These are phyloP conservation scores for Scutellaria barbata DNA, from an alignment of 257 asterid genomes.

Conservation along the genomic window DNA sequence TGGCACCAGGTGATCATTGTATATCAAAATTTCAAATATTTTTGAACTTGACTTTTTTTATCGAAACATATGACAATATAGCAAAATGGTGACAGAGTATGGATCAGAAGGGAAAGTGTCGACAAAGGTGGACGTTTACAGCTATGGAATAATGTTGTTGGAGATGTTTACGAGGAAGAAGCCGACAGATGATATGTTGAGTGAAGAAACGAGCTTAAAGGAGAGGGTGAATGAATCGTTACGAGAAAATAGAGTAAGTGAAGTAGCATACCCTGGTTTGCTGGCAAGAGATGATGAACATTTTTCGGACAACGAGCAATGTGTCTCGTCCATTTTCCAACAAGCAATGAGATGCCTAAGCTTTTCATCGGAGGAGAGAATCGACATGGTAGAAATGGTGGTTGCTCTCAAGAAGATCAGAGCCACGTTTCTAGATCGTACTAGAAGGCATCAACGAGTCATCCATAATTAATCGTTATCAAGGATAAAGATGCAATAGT, in stretches of 20 bases:
- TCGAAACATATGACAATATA: too few species aligned
- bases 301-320: neutral
- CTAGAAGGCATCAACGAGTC: neutral
- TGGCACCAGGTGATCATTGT: too few species aligned
- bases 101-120: conserved; percentile 12
- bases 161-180: conserved; percentile 18
- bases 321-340: neutral
- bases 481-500: too few species aligned
- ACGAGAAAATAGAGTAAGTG: neutral
- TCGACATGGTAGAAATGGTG: conserved; percentile 2
- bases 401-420: neutral
- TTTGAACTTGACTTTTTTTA: too few species aligned
- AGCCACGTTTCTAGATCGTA: neutral
- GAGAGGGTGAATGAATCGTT: neutral
- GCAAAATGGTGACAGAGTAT: too few species aligned
- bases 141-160: neutral
- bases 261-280: conserved; percentile 9
- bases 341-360: neutral
- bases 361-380: neutral
- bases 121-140: conserved; percentile 4
- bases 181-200: conserved; percentile 4
- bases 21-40: too few species aligned
- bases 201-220: conserved; percentile 8
- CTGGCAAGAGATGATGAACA: neutral
- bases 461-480: neutral